Percentiles rank a stretch among this genome's conserved stretches.
Evolutionary conservation across 805 yeast genomes (phyloP).

Genomic region (Crinitomyces ghanaensis): DNA sequence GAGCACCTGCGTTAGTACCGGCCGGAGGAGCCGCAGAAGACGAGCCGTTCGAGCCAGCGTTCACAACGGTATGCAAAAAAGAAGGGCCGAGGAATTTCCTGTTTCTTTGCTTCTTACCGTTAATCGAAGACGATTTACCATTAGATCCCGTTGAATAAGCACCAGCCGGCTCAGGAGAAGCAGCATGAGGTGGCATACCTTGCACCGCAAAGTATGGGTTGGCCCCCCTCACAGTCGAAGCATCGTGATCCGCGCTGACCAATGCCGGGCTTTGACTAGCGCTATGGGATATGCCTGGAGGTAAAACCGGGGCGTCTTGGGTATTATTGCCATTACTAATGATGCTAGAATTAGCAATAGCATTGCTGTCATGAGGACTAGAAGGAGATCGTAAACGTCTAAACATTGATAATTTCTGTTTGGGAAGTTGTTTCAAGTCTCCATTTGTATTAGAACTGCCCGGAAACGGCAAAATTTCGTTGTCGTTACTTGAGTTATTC

Average conservation of each 20-base stretch:
- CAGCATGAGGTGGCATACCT: conserved; percentile 45
- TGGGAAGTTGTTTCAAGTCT: background rate
- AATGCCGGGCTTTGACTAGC: conserved; percentile 15
- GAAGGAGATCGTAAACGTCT: conserved; percentile 18
- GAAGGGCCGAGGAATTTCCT: background rate
- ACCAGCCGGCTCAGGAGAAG: background rate
- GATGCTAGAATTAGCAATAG: conserved; percentile 1
- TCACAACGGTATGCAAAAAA: background rate
- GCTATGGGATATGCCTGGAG: conserved; percentile 20
- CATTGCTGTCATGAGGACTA: conserved; percentile 6
- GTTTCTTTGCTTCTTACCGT: background rate
- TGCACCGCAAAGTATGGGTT: conserved; percentile 48
- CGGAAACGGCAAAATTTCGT: background rate
- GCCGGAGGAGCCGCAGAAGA: background rate
- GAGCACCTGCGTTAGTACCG: background rate
- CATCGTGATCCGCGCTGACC: conserved; percentile 1
- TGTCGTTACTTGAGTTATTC: background rate
- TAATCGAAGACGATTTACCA: background rate
- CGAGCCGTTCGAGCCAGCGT: background rate
- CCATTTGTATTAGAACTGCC: background rate
- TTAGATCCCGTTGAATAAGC: background rate
- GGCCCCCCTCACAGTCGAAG: conserved; percentile 17
- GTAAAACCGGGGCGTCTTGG: conserved; percentile 6
- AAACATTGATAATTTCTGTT: conserved; percentile 7
- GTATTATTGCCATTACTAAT: conserved; percentile 6